Conservation (phyloP, 495 filamentous ascomycete genomes). For the Penicillium riverlandense region DNA sequence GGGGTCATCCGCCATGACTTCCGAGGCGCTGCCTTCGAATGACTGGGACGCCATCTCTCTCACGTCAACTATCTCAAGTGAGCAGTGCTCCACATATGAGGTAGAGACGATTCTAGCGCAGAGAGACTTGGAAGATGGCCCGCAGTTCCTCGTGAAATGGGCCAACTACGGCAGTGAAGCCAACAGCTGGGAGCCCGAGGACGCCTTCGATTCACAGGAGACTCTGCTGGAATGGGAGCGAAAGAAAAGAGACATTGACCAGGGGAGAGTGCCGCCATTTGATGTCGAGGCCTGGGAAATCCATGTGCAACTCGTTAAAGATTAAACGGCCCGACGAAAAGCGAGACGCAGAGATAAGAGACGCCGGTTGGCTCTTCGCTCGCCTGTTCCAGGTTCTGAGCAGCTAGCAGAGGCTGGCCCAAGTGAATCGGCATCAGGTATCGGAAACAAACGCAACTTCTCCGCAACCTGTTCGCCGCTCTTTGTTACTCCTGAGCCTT, state of each 20-base stretch:
- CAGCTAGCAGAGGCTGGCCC: too few species aligned
- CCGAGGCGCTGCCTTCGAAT: too few species aligned
- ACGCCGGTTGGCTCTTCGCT: too few species aligned
- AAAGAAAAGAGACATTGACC: slow-evolving; percentile 36
- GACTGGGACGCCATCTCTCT: slow-evolving; percentile 49
- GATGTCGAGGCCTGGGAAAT: slow-evolving; percentile 26
- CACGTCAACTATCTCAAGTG: slow-evolving; percentile 48
- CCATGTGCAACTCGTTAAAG: too few species aligned
- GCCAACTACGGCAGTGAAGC: slow-evolving; percentile 47
- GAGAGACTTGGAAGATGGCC: slow-evolving; percentile 22
- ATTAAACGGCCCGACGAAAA: too few species aligned
- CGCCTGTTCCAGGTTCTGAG: too few species aligned
- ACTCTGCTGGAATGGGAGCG: slow-evolving; percentile 47
- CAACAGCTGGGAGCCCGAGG: slow-evolving; percentile 58
- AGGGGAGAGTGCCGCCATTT: slow-evolving; percentile 36
- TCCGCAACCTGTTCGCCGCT: too few species aligned
- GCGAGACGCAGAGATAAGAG: too few species aligned
- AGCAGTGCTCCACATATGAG: slow-evolving; percentile 28
- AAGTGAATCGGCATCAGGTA: too few species aligned
- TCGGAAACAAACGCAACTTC: too few species aligned
- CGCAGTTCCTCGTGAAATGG: slow-evolving; percentile 60
- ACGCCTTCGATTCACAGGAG: slow-evolving; percentile 41
- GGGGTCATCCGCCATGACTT: too few species aligned
- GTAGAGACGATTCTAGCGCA: slow-evolving; percentile 46
- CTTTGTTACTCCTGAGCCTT: too few species aligned